Base-by-base conservation (phyloP, 257 asterid species). In the Solanum bulbocastanum region DNA sequence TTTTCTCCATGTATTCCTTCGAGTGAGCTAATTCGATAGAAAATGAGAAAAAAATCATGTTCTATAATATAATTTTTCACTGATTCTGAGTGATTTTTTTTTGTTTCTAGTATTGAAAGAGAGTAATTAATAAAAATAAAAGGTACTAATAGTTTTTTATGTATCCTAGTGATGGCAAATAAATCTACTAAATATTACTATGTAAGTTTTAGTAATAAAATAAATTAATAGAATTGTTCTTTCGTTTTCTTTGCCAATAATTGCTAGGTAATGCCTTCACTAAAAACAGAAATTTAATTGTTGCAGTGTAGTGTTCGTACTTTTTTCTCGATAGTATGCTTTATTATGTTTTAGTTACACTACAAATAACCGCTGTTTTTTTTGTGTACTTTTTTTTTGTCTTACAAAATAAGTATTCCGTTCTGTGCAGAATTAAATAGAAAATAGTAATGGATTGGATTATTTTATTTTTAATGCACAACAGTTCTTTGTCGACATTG, bases 1-100 rank as follows among this genome's bases (percentile, higher is more conserved):
- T n/a, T 62, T 62, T 2, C 0, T 1, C 0, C 6, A 0, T n/a
- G 1, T 11, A 62, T n/a, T 60, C 1, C 22, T 4, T 6, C 13
- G 0, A 5, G 52, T 10, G 1, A n/a, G 1, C 1, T 62, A 13
- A 10, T n/a, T 62, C 14, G 0, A n/a, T 62, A 20, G 11, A 0
- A 58, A 62, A 62, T 62, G 8, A 10, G 0, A 52, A 16, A 20
- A 58, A 20, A 58, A 22, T 22, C 30, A 60, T 60, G 1, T 9
- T 60, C 6, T 60, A 60, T 10, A 2, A 60, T 9, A 23, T 10
- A 60, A 60, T 9, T 9, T 60, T 23, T 23, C 3, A 22, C 14
- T 10, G 2, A 60, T 18, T 18, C n/a, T 56, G 4, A 18, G n/a
- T 56, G 5, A 7, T 6, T 16, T 6, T 56, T 18, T 52, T 52